Evolutionary conservation across 140 eudicot species (phyloP), one percentile per base, ranked within the genome.

Genomic region (Ambrosia hybrid): DNA sequence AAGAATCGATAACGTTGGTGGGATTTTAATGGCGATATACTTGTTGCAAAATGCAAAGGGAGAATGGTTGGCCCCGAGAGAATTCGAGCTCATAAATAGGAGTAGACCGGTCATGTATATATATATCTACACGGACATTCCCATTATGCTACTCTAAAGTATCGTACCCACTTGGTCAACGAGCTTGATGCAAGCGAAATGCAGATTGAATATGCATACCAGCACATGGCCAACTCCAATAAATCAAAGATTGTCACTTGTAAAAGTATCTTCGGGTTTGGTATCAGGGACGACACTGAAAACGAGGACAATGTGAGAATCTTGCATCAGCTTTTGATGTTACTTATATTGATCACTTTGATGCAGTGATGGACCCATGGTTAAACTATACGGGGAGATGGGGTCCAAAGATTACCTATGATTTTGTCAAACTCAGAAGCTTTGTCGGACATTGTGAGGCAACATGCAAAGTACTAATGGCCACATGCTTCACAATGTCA

Each of bases 111-210:
- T 78, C 30, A 81, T 58, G 3, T 86, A 83, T 37, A 41, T 86
- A 3, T 86, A 3, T 81, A 86, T 14, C 58, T 83, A 64, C 78
- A 83, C 8, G 86, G 91, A 0, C 91, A 87, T 43, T 70, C 92
- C 0, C 67, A 65, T 14, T 86, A 78, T 16, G 10, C 30, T 2
- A 49, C 65, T 8, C 17, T 53, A 15, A 51, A 11, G 2, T 11
- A n/a, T 55, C 5, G 38, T n/a, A 6, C 12, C 10, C 74, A 70
- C 10, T 17, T 14, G 53, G 12, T 33, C 14, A 13, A 15, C 17
- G 1, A 37, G 5, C 48, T 70, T 12, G 65, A 70, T 4, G 6
- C 38, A 9, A 15, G 2, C 21, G 65, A 55, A n/a, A 9, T 51
- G 74, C 84, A 3, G 76, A 59, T 34, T 8, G 45, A 1, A 84